phyloP scores from a whole-genome alignment of 2,329 filamentous ascomycete species.

The Apiospora koreana region DNA sequence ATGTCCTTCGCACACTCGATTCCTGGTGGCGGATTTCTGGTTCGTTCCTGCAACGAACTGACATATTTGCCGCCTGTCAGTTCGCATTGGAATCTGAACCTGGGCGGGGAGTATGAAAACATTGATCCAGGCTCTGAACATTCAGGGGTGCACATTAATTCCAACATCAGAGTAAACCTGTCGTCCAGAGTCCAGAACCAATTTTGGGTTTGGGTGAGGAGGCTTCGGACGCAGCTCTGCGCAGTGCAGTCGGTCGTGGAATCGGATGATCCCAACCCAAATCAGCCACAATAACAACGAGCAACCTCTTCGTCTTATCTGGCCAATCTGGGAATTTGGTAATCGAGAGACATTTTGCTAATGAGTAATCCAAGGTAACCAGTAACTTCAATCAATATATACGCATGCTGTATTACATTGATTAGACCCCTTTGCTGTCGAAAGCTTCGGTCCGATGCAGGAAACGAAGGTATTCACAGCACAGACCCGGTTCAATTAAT shows the following conservation, averaged over 20 bases:
- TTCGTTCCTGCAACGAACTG: not conserved
- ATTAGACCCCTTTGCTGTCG: not conserved
- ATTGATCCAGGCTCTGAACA: not conserved
- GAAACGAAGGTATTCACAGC: not conserved
- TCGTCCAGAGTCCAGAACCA: not conserved
- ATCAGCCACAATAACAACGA: not conserved
- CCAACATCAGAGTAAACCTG: not conserved
- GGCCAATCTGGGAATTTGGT: not conserved
- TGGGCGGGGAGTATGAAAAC: not conserved
- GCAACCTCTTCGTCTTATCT: not conserved
- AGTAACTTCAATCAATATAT: not conserved
- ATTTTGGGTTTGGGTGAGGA: not conserved
- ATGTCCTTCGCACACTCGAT: no score
- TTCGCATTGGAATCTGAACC: not conserved
- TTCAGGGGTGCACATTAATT: not conserved
- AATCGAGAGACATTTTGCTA: not conserved
- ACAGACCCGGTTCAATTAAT: conserved; percentile 6
- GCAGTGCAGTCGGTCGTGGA: not conserved
- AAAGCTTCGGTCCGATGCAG: not conserved
- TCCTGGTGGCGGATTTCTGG: not conserved
- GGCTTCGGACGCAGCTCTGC: not conserved
- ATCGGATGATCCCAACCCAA: not conserved
- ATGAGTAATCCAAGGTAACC: not conserved
- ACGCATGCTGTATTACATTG: not conserved
- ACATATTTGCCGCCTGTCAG: not conserved